Evolutionary conservation across 2,329 filamentous ascomycete genomes (phyloP).

Genomic region (Capronia coronata): DNA sequence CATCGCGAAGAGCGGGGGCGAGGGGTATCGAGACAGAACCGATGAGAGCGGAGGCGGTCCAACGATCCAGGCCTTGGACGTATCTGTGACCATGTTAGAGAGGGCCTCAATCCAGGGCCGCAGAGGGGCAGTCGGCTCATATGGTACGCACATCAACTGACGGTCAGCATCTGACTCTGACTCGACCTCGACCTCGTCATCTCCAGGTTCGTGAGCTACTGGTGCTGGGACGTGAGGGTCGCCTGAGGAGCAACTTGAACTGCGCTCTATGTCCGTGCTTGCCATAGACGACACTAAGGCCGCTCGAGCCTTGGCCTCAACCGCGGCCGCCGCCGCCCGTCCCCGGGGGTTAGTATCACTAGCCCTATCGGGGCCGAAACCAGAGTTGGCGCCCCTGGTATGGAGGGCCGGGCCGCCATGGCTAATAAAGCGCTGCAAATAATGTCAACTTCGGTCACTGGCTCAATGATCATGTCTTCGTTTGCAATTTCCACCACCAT

Average conservation of each 20-base stretch:
- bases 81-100: slow-evolving; percentile 5
- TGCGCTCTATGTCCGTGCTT: background rate
- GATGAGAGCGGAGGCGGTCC: slow-evolving; percentile 6
- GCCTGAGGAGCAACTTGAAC: background rate
- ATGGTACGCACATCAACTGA: background rate
- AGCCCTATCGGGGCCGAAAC: background rate
- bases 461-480: background rate
- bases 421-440: background rate
- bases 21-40: slow-evolving; percentile 2
- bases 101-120: background rate
- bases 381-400: background rate
- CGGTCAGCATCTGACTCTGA: slow-evolving; percentile 3
- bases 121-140: background rate
- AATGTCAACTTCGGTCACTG: background rate
- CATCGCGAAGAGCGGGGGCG: slow-evolving; percentile 2
- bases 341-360: too few species aligned
- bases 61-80: slow-evolving; percentile 7
- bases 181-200: background rate
- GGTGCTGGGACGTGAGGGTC: background rate
- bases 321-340: too few species aligned
- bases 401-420: background rate
- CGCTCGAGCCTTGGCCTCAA: background rate
- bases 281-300: background rate
- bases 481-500: too few species aligned
- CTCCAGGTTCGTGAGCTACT: background rate